Conservation (phyloP, 257 asterid species). For the Jacaranda copaia region DNA sequence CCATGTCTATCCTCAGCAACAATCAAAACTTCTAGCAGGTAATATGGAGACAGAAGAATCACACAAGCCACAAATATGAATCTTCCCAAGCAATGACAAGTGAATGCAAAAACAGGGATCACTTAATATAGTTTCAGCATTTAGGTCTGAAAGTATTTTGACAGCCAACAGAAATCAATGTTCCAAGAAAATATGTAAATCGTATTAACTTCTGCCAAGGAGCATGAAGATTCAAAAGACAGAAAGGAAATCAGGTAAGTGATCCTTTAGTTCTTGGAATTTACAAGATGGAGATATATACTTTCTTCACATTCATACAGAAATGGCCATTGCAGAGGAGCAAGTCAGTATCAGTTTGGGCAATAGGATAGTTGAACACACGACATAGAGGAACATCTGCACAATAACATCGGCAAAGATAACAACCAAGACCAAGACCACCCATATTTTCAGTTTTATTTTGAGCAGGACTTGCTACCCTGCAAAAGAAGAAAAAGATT, state of each 20-base stretch:
- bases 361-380: not conserved
- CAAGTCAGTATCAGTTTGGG: not conserved
- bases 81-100: not conserved
- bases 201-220: not conserved
- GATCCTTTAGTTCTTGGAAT: not conserved
- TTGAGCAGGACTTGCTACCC: slow-evolving; percentile 17
- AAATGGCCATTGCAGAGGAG: not conserved
- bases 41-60: too few species aligned
- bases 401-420: not conserved
- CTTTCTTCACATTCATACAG: slow-evolving; percentile 1
- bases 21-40: too few species aligned
- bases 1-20: not conserved
- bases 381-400: not conserved
- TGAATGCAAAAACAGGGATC: not conserved
- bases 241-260: not conserved
- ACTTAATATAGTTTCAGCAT: not conserved
- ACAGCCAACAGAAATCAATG: not conserved
- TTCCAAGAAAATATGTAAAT: not conserved
- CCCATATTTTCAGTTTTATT: not conserved
- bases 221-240: not conserved
- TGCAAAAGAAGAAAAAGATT: slow-evolving; percentile 16
- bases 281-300: not conserved
- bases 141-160: not conserved
- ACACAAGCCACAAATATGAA: too few species aligned
- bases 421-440: not conserved